Conservation (phyloP, 306 rosid genomes). For the Cyamopsis tetragonoloba region DNA sequence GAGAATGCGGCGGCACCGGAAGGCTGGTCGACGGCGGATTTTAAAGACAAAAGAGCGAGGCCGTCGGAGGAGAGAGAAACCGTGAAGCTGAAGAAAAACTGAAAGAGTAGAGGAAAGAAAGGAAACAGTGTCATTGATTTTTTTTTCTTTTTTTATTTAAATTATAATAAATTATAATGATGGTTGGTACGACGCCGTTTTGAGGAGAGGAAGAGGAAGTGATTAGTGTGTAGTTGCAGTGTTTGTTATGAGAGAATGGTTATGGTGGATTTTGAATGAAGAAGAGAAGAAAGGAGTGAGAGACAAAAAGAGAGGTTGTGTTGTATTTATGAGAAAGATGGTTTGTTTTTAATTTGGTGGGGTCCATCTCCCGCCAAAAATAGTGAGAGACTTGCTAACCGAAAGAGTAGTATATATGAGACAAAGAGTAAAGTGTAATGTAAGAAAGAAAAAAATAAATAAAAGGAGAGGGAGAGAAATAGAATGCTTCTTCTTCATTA, state of each 20-base stretch:
- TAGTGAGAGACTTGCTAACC: slow-evolving; percentile 29
- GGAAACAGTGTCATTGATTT: slow-evolving; percentile 11
- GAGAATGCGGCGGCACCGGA: slow-evolving; percentile 42
- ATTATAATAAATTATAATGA: no score
- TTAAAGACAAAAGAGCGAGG: slow-evolving; percentile 75
- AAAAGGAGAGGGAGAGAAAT: background rate
- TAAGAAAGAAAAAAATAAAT: no score
- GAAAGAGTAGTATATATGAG: background rate
- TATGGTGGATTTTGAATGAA: background rate
- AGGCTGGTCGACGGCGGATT: slow-evolving; percentile 63
- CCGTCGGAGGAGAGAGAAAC: slow-evolving; percentile 75
- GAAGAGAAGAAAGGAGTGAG: background rate
- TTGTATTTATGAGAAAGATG: slow-evolving; percentile 19
- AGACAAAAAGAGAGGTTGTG: background rate
- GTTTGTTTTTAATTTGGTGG: slow-evolving; percentile 44
- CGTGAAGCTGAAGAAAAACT: slow-evolving; percentile 1
- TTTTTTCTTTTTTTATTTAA: background rate
- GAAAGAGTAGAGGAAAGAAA: background rate
- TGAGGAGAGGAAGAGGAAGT: background rate
- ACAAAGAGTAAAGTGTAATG: slow-evolving; percentile 50
- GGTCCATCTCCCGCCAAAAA: slow-evolving; percentile 62
- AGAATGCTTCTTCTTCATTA: background rate
- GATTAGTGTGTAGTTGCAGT: background rate
- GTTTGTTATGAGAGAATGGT: background rate
- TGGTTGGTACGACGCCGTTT: slow-evolving; percentile 9